Percentiles rank a stretch among this genome's conserved stretches.
Conservation (phyloP, 768 basidiomycete genomes). For the Leucosporidium yakuticum region DNA sequence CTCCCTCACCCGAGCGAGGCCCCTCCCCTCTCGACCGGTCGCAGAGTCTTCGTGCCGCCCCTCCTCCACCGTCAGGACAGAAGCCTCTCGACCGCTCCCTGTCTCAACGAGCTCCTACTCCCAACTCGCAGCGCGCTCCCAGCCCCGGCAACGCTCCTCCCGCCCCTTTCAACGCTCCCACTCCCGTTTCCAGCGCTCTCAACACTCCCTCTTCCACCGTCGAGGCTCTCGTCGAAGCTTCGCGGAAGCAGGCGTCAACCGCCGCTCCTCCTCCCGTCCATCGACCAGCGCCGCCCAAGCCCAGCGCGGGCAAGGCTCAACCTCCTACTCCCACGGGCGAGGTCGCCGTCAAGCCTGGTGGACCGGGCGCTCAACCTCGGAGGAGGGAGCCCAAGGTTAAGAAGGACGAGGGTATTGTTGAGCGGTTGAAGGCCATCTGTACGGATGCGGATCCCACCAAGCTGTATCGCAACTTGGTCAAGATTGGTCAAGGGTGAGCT, state of each 20-base stretch:
- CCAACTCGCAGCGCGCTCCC: constrained; percentile 74
- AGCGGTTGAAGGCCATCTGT: constrained; percentile 84
- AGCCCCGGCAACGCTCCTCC: constrained; percentile 32
- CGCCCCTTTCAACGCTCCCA: constrained; percentile 14
- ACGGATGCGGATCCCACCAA: constrained; percentile 95
- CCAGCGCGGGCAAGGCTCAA: constrained; percentile 16
- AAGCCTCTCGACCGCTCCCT: constrained; percentile 48
- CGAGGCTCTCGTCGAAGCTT: constrained; percentile 21
- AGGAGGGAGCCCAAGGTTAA: constrained; percentile 75
- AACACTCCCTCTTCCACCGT: constrained; percentile 6
- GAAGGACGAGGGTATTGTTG: constrained; percentile 76
- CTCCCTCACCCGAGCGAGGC: constrained; percentile 28
- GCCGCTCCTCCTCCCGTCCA: constrained; percentile 50
- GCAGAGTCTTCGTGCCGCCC: constrained; percentile 12
- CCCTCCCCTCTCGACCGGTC: constrained; percentile 38
- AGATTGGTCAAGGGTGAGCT: constrained; percentile 94
- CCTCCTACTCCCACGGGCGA: background rate
- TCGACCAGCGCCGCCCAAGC: constrained; percentile 34
- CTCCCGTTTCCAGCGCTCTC: constrained; percentile 1
- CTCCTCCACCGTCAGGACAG: too few species aligned
- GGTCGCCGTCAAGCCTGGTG: constrained; percentile 36
- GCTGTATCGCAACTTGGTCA: constrained; percentile 83
- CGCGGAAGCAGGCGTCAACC: constrained; percentile 19
- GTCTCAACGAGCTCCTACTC: constrained; percentile 71
- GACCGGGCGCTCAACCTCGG: constrained; percentile 67